Conservation (phyloP, 352 stramenopile genomes). For the Phytophthora quininea region DNA sequence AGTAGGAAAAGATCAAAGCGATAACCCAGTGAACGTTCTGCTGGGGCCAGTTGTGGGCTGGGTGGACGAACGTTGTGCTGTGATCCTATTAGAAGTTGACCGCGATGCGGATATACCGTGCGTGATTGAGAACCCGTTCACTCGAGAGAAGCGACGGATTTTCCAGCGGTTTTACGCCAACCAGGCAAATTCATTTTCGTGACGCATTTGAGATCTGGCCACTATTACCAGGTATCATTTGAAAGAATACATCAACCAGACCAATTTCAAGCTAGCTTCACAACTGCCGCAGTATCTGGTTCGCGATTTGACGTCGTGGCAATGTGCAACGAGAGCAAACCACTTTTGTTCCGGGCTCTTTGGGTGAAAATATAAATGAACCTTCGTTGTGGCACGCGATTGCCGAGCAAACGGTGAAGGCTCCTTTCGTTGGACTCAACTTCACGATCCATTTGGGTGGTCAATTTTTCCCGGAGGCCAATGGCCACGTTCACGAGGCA, state of each 20-base stretch:
- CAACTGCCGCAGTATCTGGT: slow-evolving; percentile 38
- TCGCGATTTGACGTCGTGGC: slow-evolving; percentile 46
- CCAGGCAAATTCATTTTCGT: slow-evolving; percentile 68
- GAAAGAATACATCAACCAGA: slow-evolving; percentile 48
- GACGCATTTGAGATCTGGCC: slow-evolving; percentile 58
- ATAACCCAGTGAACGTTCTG: slow-evolving; percentile 41
- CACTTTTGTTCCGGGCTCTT: background rate
- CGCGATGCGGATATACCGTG: slow-evolving; percentile 57
- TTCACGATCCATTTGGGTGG: slow-evolving; percentile 61
- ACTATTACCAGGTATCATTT: slow-evolving; percentile 65
- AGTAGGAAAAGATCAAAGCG: slow-evolving; percentile 23
- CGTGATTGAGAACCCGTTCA: slow-evolving; percentile 57
- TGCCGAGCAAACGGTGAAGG: slow-evolving; percentile 27
- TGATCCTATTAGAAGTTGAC: slow-evolving; percentile 76
- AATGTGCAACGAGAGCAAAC: slow-evolving; percentile 37
- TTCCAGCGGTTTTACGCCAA: slow-evolving; percentile 59
- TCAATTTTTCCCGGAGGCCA: slow-evolving; percentile 42
- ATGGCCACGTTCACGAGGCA: slow-evolving; percentile 40
- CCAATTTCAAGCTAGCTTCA: slow-evolving; percentile 53
- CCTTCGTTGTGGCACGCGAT: slow-evolving; percentile 36
- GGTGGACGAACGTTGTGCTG: slow-evolving; percentile 60
- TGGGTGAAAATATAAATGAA: slow-evolving; percentile 5
- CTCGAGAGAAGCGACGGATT: slow-evolving; percentile 39
- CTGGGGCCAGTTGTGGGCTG: slow-evolving; percentile 75
- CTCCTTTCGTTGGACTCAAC: slow-evolving; percentile 49